These are phyloP conservation scores for Fragilaria crotonensis DNA, from an alignment of 108 stramenopile genomes.

Conservation along the genomic window DNA sequence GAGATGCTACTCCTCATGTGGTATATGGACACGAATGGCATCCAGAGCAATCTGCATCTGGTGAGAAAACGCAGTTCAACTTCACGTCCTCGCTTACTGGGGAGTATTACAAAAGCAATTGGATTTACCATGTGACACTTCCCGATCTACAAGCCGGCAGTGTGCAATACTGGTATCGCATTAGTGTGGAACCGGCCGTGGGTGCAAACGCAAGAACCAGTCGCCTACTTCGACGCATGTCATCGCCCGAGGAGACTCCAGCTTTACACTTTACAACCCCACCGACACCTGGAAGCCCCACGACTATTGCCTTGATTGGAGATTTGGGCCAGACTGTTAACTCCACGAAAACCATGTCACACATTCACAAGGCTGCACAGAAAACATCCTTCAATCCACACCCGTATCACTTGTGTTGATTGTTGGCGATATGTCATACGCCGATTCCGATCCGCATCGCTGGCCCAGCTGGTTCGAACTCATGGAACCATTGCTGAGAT, in stretches of 20 bases:
- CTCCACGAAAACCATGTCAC: conserved; percentile 37
- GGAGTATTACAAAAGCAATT: conserved; percentile 25
- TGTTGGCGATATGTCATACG: conserved; percentile 58
- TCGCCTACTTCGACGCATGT: neutral
- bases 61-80: conserved; percentile 11
- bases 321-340: conserved; percentile 30
- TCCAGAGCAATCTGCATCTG: conserved; percentile 9
- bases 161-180: conserved; percentile 31
- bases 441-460: conserved; percentile 48
- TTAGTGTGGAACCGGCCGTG: conserved; percentile 9
- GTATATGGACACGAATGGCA: conserved; percentile 19
- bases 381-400: neutral
- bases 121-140: conserved; percentile 35
- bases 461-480: conserved; percentile 72
- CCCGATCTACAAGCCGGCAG: conserved; percentile 27
- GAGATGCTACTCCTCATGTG: conserved; percentile 9
- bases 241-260: too few relatives aligned
- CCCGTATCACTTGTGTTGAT: conserved; percentile 28
- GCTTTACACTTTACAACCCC: conserved; percentile 25
- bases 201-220: neutral
- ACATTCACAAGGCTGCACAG: conserved; percentile 21
- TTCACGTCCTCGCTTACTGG: conserved; percentile 1
- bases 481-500: conserved; percentile 43
- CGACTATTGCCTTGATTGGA: conserved; percentile 36
- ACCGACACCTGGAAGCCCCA: conserved; percentile 21